phyloP scores from a whole-genome alignment of 164 flowering plant species.

The Liriodendron chinense region DNA sequence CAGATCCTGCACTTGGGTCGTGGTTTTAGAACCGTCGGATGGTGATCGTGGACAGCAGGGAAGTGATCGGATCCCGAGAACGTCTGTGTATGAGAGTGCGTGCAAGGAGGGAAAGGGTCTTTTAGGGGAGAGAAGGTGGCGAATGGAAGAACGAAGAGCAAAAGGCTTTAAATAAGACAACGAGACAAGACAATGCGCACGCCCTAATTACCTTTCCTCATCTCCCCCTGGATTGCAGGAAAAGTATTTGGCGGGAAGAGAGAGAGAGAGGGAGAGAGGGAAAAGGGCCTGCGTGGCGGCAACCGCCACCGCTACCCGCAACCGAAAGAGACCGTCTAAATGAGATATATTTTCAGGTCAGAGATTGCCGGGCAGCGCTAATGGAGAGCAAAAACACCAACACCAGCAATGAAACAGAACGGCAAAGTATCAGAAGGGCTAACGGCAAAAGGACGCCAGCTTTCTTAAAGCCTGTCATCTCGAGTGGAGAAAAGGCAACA shows the following conservation, averaged over 20 bases:
- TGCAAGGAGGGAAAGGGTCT: background rate
- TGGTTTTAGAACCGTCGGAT: background rate
- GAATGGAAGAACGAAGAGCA: constrained; percentile 31
- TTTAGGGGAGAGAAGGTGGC: constrained; percentile 12
- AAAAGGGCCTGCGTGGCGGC: constrained; percentile 22
- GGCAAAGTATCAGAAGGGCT: constrained; percentile 14
- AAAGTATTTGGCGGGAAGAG: constrained; percentile 32
- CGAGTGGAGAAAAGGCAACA: background rate
- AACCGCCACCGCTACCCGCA: constrained; percentile 39
- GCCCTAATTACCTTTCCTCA: background rate
- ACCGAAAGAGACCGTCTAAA: constrained; percentile 38
- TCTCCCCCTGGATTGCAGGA: constrained; percentile 49
- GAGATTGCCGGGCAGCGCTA: background rate
- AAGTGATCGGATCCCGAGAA: constrained; percentile 11
- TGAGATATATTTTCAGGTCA: constrained; percentile 12
- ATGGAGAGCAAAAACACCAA: constrained; percentile 3
- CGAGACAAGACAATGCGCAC: constrained; percentile 1
- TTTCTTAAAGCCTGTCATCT: constrained; percentile 9
- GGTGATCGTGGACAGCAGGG: background rate
- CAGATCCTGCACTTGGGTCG: background rate
- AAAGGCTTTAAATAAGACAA: constrained; percentile 24
- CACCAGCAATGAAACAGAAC: background rate
- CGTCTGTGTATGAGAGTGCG: background rate
- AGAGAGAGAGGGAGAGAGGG: constrained; percentile 7
- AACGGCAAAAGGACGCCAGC: constrained; percentile 16